These are phyloP conservation scores for Dalbergia cochinchinensis DNA, from an alignment of 306 rosid genomes.

Conservation along the genomic window DNA sequence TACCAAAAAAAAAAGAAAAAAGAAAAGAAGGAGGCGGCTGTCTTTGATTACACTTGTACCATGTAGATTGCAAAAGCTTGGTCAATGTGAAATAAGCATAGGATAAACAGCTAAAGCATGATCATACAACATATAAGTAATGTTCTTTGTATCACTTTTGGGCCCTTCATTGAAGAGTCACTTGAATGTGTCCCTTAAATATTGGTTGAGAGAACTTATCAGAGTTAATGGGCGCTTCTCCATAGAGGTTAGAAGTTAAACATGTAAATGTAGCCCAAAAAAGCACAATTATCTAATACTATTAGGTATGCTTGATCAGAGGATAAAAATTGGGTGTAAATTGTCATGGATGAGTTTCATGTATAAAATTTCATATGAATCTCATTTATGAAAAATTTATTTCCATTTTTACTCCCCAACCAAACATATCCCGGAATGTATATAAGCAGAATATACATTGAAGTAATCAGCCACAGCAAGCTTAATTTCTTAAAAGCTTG, in stretches of 20 bases:
- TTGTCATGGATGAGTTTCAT: too few relatives aligned
- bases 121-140: background rate
- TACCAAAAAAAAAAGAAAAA: too few relatives aligned
- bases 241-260: slow-evolving; percentile 26
- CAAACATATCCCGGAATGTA: background rate
- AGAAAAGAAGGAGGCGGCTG: background rate
- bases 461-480: background rate
- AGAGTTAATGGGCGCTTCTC: slow-evolving; percentile 9
- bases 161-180: too few relatives aligned
- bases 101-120: slow-evolving; percentile 4
- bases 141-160: too few relatives aligned
- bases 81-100: slow-evolving; percentile 1
- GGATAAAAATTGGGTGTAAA: too few relatives aligned
- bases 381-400: too few relatives aligned
- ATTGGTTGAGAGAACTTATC: background rate
- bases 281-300: background rate
- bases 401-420: too few relatives aligned
- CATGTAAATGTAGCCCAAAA: background rate
- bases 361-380: too few relatives aligned
- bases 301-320: too few relatives aligned
- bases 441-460: slow-evolving; percentile 9
- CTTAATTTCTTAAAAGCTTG: slow-evolving; percentile 19
- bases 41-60: background rate
- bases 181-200: too few relatives aligned
- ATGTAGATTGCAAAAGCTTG: background rate